phyloP scores from a whole-genome alignment of 2,329 filamentous ascomycete species.

The Ceratocystis lukuohia region DNA sequence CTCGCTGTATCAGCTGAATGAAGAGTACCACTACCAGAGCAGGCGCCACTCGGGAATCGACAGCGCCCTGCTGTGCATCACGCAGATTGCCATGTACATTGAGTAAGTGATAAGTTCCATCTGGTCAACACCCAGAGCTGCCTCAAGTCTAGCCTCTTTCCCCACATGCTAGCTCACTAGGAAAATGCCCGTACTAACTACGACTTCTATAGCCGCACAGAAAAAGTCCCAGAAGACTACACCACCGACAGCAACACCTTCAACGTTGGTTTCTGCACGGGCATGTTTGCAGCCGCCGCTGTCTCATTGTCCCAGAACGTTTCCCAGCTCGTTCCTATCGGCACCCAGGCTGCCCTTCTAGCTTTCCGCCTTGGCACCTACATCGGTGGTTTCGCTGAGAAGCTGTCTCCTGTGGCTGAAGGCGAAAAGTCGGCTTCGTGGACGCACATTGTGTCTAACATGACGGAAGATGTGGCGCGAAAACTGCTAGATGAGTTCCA shows the following conservation, averaged over 20 bases:
- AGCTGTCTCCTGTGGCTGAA: constrained; percentile 28
- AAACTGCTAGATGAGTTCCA: constrained; percentile 45
- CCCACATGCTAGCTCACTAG: too few species aligned
- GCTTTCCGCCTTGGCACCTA: constrained; percentile 52
- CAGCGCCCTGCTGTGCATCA: constrained; percentile 49
- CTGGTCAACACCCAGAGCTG: too few species aligned
- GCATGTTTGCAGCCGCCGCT: constrained; percentile 55
- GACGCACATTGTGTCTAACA: constrained; percentile 51
- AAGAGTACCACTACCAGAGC: constrained; percentile 45
- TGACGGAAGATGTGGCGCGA: constrained; percentile 38
- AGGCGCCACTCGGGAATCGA: constrained; percentile 49
- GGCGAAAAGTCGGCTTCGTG: constrained; percentile 43
- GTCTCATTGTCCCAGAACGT: constrained; percentile 50
- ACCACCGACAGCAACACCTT: constrained; percentile 37
- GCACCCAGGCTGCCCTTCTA: constrained; percentile 49
- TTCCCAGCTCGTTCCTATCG: constrained; percentile 47
- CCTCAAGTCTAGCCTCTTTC: background rate
- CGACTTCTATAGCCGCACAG: constrained; percentile 31
- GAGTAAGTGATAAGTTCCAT: constrained; percentile 36
- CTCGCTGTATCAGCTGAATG: constrained; percentile 50
- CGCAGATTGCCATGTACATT: constrained; percentile 56
- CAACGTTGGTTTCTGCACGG: constrained; percentile 54
- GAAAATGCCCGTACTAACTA: background rate
- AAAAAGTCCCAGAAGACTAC: constrained; percentile 43
- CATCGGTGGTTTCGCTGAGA: constrained; percentile 38